These are phyloP conservation scores for Fimicolochytrium jonesii DNA, from an alignment of 192 early-diverging fungal genomes.

Conservation along the genomic window DNA sequence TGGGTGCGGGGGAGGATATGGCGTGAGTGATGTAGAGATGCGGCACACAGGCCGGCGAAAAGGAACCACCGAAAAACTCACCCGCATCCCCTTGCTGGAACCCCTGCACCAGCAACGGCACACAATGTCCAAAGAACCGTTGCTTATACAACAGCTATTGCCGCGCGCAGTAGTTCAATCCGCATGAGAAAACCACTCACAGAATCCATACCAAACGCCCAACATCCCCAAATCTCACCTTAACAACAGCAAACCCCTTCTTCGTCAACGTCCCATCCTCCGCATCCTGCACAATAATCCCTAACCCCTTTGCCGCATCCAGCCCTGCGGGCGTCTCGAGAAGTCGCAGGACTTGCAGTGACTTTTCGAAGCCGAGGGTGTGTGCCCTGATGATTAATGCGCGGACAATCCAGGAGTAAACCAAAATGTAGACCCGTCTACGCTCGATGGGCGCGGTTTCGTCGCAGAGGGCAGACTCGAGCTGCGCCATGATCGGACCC, in stretches of 20 bases:
- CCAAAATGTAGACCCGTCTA: background rate
- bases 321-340: conserved; percentile 40
- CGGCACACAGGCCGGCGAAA: too few species aligned
- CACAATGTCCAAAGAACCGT: conserved; percentile 72
- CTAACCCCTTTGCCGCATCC: conserved; percentile 64
- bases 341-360: conserved; percentile 48
- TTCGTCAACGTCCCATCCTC: conserved; percentile 63
- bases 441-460: too few species aligned
- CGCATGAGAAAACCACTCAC: too few species aligned
- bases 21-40: too few species aligned
- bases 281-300: conserved; percentile 71
- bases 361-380: conserved; percentile 48
- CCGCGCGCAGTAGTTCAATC: too few species aligned
- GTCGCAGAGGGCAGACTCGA: too few species aligned
- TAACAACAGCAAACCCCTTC: conserved; percentile 58
- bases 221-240: too few species aligned
- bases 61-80: conserved; percentile 14
- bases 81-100: conserved; percentile 15
- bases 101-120: conserved; percentile 41
- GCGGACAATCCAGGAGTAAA: conserved; percentile 56
- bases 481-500: too few species aligned
- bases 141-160: conserved; percentile 82
- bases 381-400: conserved; percentile 57
- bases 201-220: background rate
- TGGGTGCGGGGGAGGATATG: too few species aligned